Evolutionary conservation across 495 filamentous ascomycete species (phyloP), one percentile per base, ranked within the genome.

Genomic region (Podospora australis): DNA sequence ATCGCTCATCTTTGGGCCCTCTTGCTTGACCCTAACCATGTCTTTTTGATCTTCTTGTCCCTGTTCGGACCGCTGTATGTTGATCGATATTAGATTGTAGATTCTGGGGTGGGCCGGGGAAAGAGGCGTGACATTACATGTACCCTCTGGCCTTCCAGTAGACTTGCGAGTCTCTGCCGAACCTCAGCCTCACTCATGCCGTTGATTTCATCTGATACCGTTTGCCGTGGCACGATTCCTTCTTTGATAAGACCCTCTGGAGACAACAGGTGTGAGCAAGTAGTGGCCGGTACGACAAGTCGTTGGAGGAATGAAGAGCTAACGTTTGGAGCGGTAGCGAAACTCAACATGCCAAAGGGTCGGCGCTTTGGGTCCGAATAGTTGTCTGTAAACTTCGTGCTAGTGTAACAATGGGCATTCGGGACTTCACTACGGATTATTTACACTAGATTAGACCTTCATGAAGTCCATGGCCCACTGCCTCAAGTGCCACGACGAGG

Each of bases 291-390:
- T n/a, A n/a, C n/a, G n/a, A n/a, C n/a, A n/a, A 3, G 17, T 14
- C 6, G 9, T 6, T 7, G 1, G 3, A 8, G 26, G 23, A 19
- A 1, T 11, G 8, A 14, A 1, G 32, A 22, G 42, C 55, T 8
- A 13, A 56, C 56, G 48, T 39, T 22, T 56, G 0, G 45, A 39
- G 17, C 49, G 34, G 16, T 58, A 58, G 2, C 44, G 46, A 29
- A 58, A 58, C 21, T 58, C 53, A 20, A 58, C 2, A 52, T 6
- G 0, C 53, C 53, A 20, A 56, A 53, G 2, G 56, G 49, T 1
- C 52, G 44, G 1, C 10, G 16, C 29, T n/a, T 20, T 5, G 20
- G 10, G 19, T 56, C 44, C 4, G 13, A 11, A 23, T 45, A 46
- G 2, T 46, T 40, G 34, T 20, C 21, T 4, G 5, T 11, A 17